Evolutionary conservation across 306 rosid genomes (phyloP), one percentile per base, ranked within the genome.

Genomic region (Corylus avellana): DNA sequence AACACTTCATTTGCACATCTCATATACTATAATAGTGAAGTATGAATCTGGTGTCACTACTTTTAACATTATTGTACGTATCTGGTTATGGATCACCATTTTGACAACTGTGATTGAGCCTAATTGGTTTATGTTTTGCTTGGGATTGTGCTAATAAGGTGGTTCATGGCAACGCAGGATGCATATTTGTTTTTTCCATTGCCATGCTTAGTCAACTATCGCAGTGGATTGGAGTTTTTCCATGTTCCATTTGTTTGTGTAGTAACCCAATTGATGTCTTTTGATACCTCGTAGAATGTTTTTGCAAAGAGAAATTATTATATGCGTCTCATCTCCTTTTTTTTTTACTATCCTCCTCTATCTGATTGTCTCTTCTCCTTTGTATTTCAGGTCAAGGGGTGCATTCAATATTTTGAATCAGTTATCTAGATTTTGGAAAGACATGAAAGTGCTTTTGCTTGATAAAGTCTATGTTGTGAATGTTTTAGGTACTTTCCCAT

Each of bases 381-480:
- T 83, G 44, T 73, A 67, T 78, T 81, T 77, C 89, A 92, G 97
- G 72, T 77, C 87, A 85, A 49, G 73, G 32, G 55, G 78, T 75
- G 39, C 80, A 49, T 87, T 87, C 75, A 83, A 81, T 37, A 29
- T 84, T 62, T 32, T 77, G 89, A 48, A 83, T 85, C 92, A 90
- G 78, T 58, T 89, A 73, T 74, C 85, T 73, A 91, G 81, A 76
- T 90, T 92, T 75, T 75, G 85, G 27, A 79, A 86, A 74, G 98
- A 95, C 77, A 81, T 90, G 88, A 80, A 85, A 85, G 92, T 76
- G 74, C 98, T 95, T 77, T 79, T 95, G 85, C 84, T 77, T 18
- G 89, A 95, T 80, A 87, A 88, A 84, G 96, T 95, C 79, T 95
- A 87, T 86, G 85, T 90, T 77, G 75, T 90, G 78, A 95, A 95